Conservation (phyloP, 1,139 yeast genomes). For the Candida dubliniensis region DNA sequence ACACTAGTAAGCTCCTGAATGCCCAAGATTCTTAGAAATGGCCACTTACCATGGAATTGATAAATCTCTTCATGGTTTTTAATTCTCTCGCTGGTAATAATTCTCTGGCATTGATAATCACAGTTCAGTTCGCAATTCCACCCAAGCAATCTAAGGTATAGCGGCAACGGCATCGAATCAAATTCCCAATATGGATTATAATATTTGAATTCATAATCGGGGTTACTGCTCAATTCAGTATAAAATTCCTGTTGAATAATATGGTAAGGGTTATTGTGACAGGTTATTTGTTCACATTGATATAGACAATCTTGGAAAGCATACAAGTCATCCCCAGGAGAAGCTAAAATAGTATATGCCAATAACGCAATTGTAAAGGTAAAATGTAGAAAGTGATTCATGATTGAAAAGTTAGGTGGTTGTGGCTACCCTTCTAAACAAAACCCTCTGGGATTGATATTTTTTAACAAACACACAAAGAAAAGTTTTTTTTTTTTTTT, state of each 20-base stretch:
- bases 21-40: slow-evolving; percentile 71
- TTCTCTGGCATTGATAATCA: slow-evolving; percentile 87
- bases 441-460: too few relatives aligned
- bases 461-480: too few relatives aligned
- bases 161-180: slow-evolving; percentile 38
- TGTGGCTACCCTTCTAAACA: background rate
- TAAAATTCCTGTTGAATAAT: slow-evolving; percentile 24
- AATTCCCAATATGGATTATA: slow-evolving; percentile 37
- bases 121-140: slow-evolving; percentile 88
- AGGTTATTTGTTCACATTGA: slow-evolving; percentile 54
- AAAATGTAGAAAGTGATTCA: background rate
- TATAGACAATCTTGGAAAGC: slow-evolving; percentile 66
- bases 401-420: background rate
- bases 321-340: slow-evolving; percentile 77
- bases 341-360: slow-evolving; percentile 32
- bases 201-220: slow-evolving; percentile 26
- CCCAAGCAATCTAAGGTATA: slow-evolving; percentile 46
- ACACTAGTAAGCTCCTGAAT: slow-evolving; percentile 86
- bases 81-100: slow-evolving; percentile 59
- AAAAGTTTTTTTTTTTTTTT: too few relatives aligned
- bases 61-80: slow-evolving; percentile 47
- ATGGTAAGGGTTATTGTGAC: slow-evolving; percentile 35
- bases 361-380: background rate
- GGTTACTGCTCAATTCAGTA: slow-evolving; percentile 10
- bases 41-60: slow-evolving; percentile 99